Base-by-base conservation (phyloP, 306 rosid species). In the Lathyrus tuberosus region DNA sequence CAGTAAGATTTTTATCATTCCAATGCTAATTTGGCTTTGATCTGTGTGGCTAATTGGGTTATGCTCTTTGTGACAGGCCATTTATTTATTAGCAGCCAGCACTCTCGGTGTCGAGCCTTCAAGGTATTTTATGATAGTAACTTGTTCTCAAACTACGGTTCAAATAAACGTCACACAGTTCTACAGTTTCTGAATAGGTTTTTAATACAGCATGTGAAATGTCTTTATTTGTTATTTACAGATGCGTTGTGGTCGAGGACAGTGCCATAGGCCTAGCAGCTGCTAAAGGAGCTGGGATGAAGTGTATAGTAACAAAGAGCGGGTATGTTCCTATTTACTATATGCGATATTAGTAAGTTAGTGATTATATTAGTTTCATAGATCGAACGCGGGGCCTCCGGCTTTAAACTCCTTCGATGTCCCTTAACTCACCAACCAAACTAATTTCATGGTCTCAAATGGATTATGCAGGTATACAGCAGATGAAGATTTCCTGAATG, bases 201-300 rank as follows among this genome's bases (percentile, higher is more conserved):
- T 53, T 69, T 63, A 24, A 71, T 13, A 41, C 41, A 24, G 16
- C 4, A 38, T 65, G 28, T 79, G 65, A 65, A 58, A 65, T 68
- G 30, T 61, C 51, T 6, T 31, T 37, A 17, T 49, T 24, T 72
- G 24, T 71, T 68, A 72, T 78, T 38, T 68, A 66, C 89, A 94
- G 99, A 75, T 91, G 99, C 80, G 96, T 88, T 64, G 99, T 94
- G 84, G 87, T 91, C 43, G 97, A 91, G 86, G 97, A 94, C 76
- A 94, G 97, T 30, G 91, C 89, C 78, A 94, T 94, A 76, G 95
- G 99, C 81, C 95, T 94, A 53, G 89, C 96, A 49, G 99, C 99
- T 52, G 99, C 97, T 67, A 94, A 91, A 86, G 83, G 82, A 33
- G 97, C 97, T 13, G 96, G 99, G 64, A 94, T 91, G 99, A 94